A percentile compares a stretch with the other conserved stretches of the same genome.
phyloP scores from a whole-genome alignment of 2,329 filamentous ascomycete genomes.

The Penicillium oxalicum region DNA sequence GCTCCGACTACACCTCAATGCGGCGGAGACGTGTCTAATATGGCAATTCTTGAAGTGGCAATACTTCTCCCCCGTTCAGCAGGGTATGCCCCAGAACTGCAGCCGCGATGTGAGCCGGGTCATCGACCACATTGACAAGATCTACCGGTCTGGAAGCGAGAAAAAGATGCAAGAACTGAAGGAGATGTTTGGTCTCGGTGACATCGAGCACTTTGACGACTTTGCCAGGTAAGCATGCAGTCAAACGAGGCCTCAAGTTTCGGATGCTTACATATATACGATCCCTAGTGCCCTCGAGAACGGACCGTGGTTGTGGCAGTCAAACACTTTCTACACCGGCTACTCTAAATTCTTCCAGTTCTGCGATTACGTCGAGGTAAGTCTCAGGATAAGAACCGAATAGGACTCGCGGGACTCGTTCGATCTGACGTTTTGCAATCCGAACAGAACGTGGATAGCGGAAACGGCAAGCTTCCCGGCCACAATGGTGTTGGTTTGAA shows the following conservation, averaged over 20 bases:
- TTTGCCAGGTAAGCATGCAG: constrained; percentile 38
- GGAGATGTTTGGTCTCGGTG: constrained; percentile 47
- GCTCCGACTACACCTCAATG: not conserved
- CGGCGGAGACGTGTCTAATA: not conserved
- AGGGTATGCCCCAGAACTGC: constrained; percentile 56
- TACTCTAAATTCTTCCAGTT: constrained; percentile 46
- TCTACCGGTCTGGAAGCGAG: constrained; percentile 40
- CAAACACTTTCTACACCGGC: constrained; percentile 44
- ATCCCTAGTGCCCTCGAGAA: constrained; percentile 44
- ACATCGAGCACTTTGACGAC: constrained; percentile 48
- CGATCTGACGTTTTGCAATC: not conserved
- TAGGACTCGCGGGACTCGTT: not conserved
- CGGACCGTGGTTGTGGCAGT: constrained; percentile 56
- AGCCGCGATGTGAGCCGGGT: constrained; percentile 49
- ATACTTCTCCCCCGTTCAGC: constrained; percentile 53
- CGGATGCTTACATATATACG: not conserved
- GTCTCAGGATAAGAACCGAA: not conserved
- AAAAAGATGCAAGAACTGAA: constrained; percentile 45
- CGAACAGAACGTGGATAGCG: constrained; percentile 27
- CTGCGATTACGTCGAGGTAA: constrained; percentile 48
- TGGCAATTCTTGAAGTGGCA: constrained; percentile 39
- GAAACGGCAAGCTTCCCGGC: constrained; percentile 27
- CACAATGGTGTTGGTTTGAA: constrained; percentile 48
- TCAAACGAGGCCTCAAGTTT: not conserved
- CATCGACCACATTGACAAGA: constrained; percentile 50